Evolutionary conservation across 805 yeast species (phyloP), one percentile per base, ranked within the genome.

Genomic region (Candida koratica): DNA sequence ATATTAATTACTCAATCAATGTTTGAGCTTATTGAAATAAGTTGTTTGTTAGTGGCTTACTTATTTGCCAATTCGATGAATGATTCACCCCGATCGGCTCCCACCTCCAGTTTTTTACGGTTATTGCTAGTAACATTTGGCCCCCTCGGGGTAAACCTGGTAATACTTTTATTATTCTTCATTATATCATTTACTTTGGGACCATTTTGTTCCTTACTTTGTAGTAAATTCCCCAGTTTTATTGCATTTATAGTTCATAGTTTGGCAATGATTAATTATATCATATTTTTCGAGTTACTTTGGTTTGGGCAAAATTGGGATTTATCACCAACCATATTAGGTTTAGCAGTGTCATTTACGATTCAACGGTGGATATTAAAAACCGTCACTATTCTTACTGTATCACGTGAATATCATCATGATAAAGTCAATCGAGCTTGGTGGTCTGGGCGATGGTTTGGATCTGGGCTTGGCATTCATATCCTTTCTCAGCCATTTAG

Each of bases 281-380:
- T 79, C 5, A 28, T 72, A 1, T 66, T 72, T 39, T 80, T 82
- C 60, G 84, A 80, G 48, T 47, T 81, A 9, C 61, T 85, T 43
- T 78, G 85, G 75, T 60, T 79, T 18, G 59, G 79, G 27, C 90
- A 87, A 51, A 75, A 78, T 14, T 81, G 84, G 77, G 70, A 74
- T 49, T 65, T 81, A 38, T 61, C 81, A 0, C 63, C 73, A 34
- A 69, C 88, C 0, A 48, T 84, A 16, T 58, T 81, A 5, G 84
- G 90, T 3, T 53, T 80, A n/a, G 67, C 79, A 20, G 65, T 79
- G 6, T 57, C 76, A 2, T 58, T 72, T n/a, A 55, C 71, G 35
- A 46, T 81, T 6, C 89, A 86, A 42, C 64, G 72, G 15, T 55
- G 77, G 36, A n/a, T 83, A 4, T 74, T 81, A 51, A 75, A 75